Conservation (phyloP, 1,284 basidiomycete genomes). For the Abortiporus biennis region DNA sequence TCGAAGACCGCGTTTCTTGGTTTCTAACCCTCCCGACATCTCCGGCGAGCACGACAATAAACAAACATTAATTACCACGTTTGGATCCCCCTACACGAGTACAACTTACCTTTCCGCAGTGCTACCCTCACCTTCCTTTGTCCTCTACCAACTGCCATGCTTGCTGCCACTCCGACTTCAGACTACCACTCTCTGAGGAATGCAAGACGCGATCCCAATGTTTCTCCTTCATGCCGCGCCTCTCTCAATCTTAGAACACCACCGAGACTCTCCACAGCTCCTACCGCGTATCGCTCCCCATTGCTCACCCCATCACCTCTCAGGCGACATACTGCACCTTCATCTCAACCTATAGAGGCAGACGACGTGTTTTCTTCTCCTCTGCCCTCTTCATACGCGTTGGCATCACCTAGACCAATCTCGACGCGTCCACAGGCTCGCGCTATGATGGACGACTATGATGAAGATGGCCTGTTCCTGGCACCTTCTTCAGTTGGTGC, state of each 20-base stretch:
- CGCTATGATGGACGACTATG: conserved; percentile 24
- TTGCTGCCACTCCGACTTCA: conserved; percentile 29
- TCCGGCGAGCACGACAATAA: conserved; percentile 9
- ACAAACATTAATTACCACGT: conserved; percentile 11
- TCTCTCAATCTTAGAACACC: conserved; percentile 31
- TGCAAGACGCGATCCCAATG: conserved; percentile 32
- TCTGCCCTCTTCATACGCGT: conserved; percentile 36
- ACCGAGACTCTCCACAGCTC: conserved; percentile 20
- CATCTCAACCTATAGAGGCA: conserved; percentile 27
- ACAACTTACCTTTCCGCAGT: conserved; percentile 12
- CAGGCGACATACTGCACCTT: conserved; percentile 23
- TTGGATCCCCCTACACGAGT: conserved; percentile 10
- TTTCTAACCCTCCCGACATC: too few relatives aligned
- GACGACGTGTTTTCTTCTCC: conserved; percentile 55
- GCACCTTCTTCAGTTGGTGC: conserved; percentile 33
- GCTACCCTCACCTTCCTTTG: conserved; percentile 22
- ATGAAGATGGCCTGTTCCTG: conserved; percentile 53
- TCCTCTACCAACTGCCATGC: conserved; percentile 27
- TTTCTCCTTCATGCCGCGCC: conserved; percentile 34
- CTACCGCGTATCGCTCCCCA: conserved; percentile 40
- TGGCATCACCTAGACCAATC: conserved; percentile 30
- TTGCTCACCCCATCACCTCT: conserved; percentile 62
- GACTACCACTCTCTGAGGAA: conserved; percentile 30
- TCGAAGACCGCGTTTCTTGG: too few relatives aligned
- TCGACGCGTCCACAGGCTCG: background rate